phyloP scores from a whole-genome alignment of 495 filamentous ascomycete genomes.

The Lasiosphaeriaceae sp. region DNA sequence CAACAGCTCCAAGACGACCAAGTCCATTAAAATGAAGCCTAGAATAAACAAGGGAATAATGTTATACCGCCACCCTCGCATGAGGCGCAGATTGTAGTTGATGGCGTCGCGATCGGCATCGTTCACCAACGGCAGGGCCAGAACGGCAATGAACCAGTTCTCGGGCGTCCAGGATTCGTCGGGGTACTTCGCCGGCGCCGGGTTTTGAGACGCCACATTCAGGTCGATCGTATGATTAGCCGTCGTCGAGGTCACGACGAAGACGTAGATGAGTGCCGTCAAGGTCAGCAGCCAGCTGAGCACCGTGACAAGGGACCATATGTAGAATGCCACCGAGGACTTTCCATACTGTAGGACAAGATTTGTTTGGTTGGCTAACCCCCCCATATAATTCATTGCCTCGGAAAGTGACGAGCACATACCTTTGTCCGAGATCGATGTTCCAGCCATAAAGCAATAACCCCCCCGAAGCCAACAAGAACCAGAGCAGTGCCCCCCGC shows the following conservation, averaged over 20 bases:
- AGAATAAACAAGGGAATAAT: slow-evolving; percentile 49
- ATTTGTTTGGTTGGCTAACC: no score
- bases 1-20: slow-evolving; percentile 40
- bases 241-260: slow-evolving; percentile 41
- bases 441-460: slow-evolving; percentile 36
- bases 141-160: slow-evolving; percentile 51
- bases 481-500: slow-evolving; percentile 49
- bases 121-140: slow-evolving; percentile 40
- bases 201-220: slow-evolving; percentile 16
- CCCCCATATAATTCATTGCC: no score
- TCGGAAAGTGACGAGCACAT: no score
- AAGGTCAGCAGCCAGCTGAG: slow-evolving; percentile 44
- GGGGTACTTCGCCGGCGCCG: slow-evolving; percentile 41
- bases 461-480: slow-evolving; percentile 42
- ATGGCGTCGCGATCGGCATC: slow-evolving; percentile 33
- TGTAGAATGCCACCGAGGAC: slow-evolving; percentile 29
- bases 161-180: slow-evolving; percentile 49
- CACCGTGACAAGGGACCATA: slow-evolving; percentile 38
- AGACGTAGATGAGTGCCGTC: slow-evolving; percentile 42
- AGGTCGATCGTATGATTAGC: slow-evolving; percentile 41
- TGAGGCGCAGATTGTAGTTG: slow-evolving; percentile 35
- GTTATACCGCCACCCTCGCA: slow-evolving; percentile 54
- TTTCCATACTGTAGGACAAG: slow-evolving; percentile 13
- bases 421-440: slow-evolving; percentile 25
- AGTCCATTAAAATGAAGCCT: slow-evolving; percentile 38